Evolutionary conservation across 495 filamentous ascomycete species (phyloP).

Genomic region (Aspergillus sclerotiicarbonarius): DNA sequence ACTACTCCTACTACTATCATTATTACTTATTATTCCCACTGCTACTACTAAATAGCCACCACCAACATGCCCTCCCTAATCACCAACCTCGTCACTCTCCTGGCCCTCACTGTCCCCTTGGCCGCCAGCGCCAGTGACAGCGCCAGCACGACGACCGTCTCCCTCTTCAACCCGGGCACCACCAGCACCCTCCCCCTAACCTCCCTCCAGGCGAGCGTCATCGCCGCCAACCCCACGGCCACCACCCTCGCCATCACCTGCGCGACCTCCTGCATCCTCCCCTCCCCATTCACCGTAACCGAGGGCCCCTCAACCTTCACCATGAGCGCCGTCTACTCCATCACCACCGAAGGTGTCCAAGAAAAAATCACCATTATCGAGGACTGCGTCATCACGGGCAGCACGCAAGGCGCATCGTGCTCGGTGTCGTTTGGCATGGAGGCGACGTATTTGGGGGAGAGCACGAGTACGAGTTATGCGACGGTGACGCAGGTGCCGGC

Average conservation of each 20-base stretch:
- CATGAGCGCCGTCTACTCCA: conserved; percentile 12
- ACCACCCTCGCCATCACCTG: conserved; percentile 17
- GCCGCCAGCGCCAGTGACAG: background rate
- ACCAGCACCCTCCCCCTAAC: conserved; percentile 7
- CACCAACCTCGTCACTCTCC: background rate
- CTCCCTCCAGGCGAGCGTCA: conserved; percentile 14
- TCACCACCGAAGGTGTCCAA: conserved; percentile 7
- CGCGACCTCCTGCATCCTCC: conserved; percentile 5
- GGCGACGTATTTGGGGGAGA: background rate
- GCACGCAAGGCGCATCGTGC: conserved; percentile 15
- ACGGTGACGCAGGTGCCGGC: conserved; percentile 6
- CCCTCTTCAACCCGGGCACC: conserved; percentile 13
- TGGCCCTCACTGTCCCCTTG: background rate
- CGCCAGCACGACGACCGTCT: conserved; percentile 7
- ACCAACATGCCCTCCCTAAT: background rate
- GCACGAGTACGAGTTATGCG: conserved; percentile 1
- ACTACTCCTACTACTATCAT: background rate
- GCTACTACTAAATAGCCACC: no score
- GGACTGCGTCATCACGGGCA: conserved; percentile 20
- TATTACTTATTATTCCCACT: background rate
- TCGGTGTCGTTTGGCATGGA: conserved; percentile 3
- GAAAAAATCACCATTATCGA: conserved; percentile 6
- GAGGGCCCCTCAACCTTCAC: conserved; percentile 21
- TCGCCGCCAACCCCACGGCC: conserved; percentile 9
- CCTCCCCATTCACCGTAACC: conserved; percentile 12